These are phyloP conservation scores for Ascochyta viciae-villosae DNA, from an alignment of 2,329 filamentous ascomycete genomes.

Conservation along the genomic window DNA sequence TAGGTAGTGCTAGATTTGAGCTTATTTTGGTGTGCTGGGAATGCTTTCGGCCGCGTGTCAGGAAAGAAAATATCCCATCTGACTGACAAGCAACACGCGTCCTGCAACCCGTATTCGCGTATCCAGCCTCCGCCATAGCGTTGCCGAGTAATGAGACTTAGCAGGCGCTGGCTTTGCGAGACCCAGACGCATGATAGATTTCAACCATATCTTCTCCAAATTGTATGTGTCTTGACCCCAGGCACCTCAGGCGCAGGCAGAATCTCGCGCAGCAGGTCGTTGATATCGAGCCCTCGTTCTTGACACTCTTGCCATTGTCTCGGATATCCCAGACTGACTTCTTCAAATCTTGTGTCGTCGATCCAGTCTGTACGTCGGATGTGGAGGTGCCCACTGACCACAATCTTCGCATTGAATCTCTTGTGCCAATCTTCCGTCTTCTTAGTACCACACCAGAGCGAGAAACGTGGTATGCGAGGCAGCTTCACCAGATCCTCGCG, in stretches of 20 bases:
- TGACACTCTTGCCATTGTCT: constrained; percentile 55
- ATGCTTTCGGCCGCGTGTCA: no score
- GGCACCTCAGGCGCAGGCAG: constrained; percentile 51
- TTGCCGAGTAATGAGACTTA: neutral
- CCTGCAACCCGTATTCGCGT: constrained; percentile 5
- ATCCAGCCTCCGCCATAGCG: neutral
- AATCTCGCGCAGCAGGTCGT: constrained; percentile 55
- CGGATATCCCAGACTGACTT: constrained; percentile 57
- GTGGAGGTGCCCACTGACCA: constrained; percentile 57
- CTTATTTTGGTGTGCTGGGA: no score
- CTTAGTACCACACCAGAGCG: constrained; percentile 57
- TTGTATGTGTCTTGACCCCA: constrained; percentile 28
- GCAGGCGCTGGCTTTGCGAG: neutral
- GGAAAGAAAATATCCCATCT: neutral
- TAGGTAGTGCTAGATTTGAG: no score
- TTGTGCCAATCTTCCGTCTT: constrained; percentile 57
- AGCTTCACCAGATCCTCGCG: constrained; percentile 55
- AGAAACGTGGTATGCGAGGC: constrained; percentile 53
- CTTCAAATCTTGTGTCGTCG: constrained; percentile 56
- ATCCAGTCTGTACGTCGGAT: constrained; percentile 57
- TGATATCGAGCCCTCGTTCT: constrained; percentile 53
- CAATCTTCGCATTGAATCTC: constrained; percentile 55
- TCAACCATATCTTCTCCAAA: constrained; percentile 42
- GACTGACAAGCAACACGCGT: constrained; percentile 1
- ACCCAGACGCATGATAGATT: neutral